A percentile compares a stretch with the other conserved stretches of the same genome.
Evolutionary conservation across 2,329 filamentous ascomycete species (phyloP).

Genomic region (Colletotrichum liriopes): DNA sequence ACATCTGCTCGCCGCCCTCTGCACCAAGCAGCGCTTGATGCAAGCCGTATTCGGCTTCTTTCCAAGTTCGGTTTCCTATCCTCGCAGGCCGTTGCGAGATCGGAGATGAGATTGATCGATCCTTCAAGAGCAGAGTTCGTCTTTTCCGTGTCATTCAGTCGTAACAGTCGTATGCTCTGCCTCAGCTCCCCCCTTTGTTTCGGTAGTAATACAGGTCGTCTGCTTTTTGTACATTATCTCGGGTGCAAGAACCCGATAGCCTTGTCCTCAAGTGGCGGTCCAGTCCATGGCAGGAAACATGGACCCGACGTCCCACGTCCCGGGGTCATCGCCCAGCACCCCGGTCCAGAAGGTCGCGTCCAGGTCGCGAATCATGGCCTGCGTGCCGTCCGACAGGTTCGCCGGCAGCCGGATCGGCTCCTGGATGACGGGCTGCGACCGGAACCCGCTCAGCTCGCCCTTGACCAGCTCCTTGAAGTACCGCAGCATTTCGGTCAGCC

Average conservation of each 20-base stretch:
- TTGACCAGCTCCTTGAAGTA: slow-evolving; percentile 43
- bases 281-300: slow-evolving; percentile 41
- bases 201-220: not conserved
- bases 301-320: slow-evolving; percentile 21
- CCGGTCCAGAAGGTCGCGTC: slow-evolving; percentile 46
- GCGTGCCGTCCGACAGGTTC: slow-evolving; percentile 44
- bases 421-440: slow-evolving; percentile 21
- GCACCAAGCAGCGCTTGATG: not conserved
- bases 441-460: slow-evolving; percentile 32
- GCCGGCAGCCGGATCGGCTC: slow-evolving; percentile 31
- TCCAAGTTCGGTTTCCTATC: not conserved
- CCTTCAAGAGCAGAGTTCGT: not conserved
- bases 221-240: not conserved
- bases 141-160: slow-evolving; percentile 1
- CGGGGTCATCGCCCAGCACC: slow-evolving; percentile 33
- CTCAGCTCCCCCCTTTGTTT: not conserved
- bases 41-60: not conserved
- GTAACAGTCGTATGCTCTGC: not conserved
- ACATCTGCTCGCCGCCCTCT: not conserved
- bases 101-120: not conserved
- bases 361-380: slow-evolving; percentile 48
- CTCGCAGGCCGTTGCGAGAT: not conserved
- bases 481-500: slow-evolving; percentile 43
- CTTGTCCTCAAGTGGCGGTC: slow-evolving; percentile 30
- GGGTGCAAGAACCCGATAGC: not conserved